Evolutionary conservation across 768 basidiomycete species (phyloP), one percentile per base, ranked within the genome.

Genomic region (Mycena chlorophos): DNA sequence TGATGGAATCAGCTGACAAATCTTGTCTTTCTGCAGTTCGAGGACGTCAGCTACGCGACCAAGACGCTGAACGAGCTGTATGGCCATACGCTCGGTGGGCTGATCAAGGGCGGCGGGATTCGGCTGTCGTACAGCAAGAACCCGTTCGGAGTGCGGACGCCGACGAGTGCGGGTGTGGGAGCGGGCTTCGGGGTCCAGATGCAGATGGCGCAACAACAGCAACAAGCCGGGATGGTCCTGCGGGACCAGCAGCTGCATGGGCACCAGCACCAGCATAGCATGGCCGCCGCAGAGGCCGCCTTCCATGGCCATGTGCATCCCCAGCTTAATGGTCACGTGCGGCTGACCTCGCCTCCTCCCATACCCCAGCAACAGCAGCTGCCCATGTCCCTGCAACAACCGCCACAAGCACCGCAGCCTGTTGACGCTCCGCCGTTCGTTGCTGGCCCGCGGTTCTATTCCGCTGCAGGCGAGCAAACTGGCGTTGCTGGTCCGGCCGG

Each of bases 51-150:
- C 10, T 84, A 77, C 66, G 97, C 97, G 10, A 86, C 91, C 6
- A 85, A 83, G 68, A 91, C 96, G n/a, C 78, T 98, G 65, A 83
- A 87, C 55, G 89, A 94, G 45, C 77, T 98, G 57, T 94, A 97
- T 54, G 97, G 97, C 23, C 82, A 94, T 67, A 91, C 85, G n/a
- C 78, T 99, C 38, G 84, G 86, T 56, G 95, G 96, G 6, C 75
- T 95, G 25, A 89, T 99, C 68, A 98, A 97, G 74, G 91, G 93
- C 57, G 89, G 88, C 38, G 91, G 93, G n/a, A 98, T 99, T 57
- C 87, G 97, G 37, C 74, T 99, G 52, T 97, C 94, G 5, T 99
- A 96, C 73, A 96, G 94, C 74, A 98, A 97, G 82, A 97, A 98
- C 69, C 94, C 95, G 5, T 80, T 98, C n/a, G 95, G 95, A 43